Evolutionary conservation across 78 protist species (phyloP).

Genomic region (Dictyostelium intermedium): DNA sequence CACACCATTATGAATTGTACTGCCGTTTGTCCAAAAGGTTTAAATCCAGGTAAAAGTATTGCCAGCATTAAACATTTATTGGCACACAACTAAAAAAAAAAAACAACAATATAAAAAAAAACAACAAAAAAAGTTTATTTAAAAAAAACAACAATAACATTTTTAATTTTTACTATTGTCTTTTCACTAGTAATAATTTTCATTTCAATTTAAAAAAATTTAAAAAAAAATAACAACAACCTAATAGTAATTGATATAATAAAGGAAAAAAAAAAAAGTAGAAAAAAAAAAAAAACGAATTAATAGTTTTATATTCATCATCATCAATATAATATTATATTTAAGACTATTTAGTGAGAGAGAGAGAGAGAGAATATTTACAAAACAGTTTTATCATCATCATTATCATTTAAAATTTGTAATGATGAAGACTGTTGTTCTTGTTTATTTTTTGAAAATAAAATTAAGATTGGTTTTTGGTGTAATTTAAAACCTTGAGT

Average conservation of each 20-base stretch:
- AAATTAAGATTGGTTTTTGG: slow-evolving; percentile 24
- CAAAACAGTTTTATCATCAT: not conserved
- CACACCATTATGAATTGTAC: slow-evolving; percentile 97
- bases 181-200: not conserved
- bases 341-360: too few species aligned
- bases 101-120: not conserved
- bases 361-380: too few species aligned
- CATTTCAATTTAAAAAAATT: not conserved
- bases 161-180: not conserved
- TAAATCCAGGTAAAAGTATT: slow-evolving; percentile 31
- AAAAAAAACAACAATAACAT: not conserved
- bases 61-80: slow-evolving; percentile 20
- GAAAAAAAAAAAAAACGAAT: not conserved
- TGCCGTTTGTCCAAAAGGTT: slow-evolving; percentile 69
- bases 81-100: not conserved
- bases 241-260: not conserved
- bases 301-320: not conserved
- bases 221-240: not conserved
- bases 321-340: too few species aligned
- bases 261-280: not conserved
- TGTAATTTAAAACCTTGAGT: slow-evolving; percentile 24
- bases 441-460: not conserved
- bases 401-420: not conserved
- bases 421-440: too few species aligned
- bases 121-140: not conserved